Evolutionary conservation across 1,284 basidiomycete genomes (phyloP), one percentile per base, ranked within the genome.

Genomic region (Omphalotus olearius): DNA sequence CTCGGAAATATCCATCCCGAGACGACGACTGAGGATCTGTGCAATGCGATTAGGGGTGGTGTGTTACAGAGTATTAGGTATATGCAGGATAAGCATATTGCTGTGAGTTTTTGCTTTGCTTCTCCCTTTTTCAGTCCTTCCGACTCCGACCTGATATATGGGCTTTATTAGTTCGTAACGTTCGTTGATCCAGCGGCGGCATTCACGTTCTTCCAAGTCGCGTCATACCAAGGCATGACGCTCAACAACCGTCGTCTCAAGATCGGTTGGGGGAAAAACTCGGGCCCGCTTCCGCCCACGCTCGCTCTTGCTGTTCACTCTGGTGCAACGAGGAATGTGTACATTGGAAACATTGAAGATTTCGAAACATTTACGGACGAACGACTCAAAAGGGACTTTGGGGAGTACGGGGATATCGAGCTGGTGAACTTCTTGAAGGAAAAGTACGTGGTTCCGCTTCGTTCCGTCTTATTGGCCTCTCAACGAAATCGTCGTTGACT

Each of bases 261-360:
- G 74, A 83, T 96, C 58, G 93, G 93, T 43, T 98, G 94, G 94
- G 94, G 93, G 57, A 94, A 93, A 78, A 88, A 90, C 64, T 83
- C 88, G 25, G 90, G 92, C 2, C 87, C 93, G 23, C 76, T 95
- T 17, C 79, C 87, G 23, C 89, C 93, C 23, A 81, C 85, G 9
- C 76, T 94, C 43, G 90, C 90, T 39, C 79, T 94, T 52, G 86
- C 89, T 1, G 90, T 98, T 7, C 90, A 95, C 67, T 79, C 84
- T 1, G 94, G 94, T 20, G 92, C 93, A 1, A 96, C 91, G 16
- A 79, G 94, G 51, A 98, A 97, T 65, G 93, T 98, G 51, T 98
- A 97, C 68, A 85, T 97, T 53, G 93, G 93, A 23, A 89, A 89
- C 62, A 85, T 97, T 51, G 90, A 93, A 62, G 93, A 97, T 73